Percentiles rank a stretch among this genome's conserved stretches.
These are phyloP conservation scores for Mycena chlorophos DNA, from an alignment of 768 basidiomycete genomes.

Conservation along the genomic window DNA sequence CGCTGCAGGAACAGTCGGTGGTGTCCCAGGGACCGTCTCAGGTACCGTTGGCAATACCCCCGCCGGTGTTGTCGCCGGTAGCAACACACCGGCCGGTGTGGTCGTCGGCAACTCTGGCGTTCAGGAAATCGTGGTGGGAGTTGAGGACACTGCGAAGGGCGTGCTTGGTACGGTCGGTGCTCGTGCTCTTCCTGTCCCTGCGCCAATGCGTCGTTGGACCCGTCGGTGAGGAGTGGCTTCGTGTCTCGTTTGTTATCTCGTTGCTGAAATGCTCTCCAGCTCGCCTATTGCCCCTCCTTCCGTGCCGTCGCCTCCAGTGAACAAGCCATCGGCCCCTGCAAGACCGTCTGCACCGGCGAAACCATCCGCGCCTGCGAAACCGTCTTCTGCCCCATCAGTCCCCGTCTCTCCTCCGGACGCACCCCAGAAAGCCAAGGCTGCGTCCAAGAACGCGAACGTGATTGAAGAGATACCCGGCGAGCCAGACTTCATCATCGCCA, in stretches of 20 bases:
- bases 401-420: no score
- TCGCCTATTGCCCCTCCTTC: neutral
- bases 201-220: neutral
- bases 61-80: neutral
- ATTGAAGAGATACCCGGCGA: no score
- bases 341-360: neutral
- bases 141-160: neutral
- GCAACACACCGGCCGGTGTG: neutral
- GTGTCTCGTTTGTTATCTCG: neutral
- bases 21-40: neutral
- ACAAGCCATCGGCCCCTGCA: constrained; percentile 10
- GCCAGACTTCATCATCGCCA: no score
- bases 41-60: neutral
- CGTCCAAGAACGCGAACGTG: no score
- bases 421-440: no score
- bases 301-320: neutral
- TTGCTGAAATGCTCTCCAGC: neutral
- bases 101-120: no score
- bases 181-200: neutral
- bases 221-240: neutral
- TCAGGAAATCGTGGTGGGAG: no score
- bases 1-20: neutral
- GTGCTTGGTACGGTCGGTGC: no score
- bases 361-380: constrained; percentile 3
- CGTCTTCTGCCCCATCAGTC: neutral